phyloP scores from a whole-genome alignment of 2,329 filamentous ascomycete species.

The Coleophoma eucalyptorum region DNA sequence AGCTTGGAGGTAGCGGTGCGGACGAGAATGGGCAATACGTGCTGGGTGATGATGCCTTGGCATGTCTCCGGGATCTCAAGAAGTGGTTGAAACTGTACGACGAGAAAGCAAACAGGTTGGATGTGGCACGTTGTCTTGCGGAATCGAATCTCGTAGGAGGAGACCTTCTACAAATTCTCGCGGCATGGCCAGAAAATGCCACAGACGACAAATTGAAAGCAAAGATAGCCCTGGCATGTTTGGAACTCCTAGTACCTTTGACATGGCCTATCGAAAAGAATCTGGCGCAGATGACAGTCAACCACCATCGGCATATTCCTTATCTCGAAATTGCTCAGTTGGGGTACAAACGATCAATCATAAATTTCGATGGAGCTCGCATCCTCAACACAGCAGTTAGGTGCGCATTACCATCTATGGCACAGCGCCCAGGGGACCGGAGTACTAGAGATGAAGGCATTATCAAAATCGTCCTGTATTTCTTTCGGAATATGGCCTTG shows the following conservation, averaged over 20 bases:
- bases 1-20: conserved; percentile 81
- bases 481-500: conserved; percentile 83
- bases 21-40: conserved; percentile 81
- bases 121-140: conserved; percentile 88
- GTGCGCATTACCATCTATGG: conserved; percentile 82
- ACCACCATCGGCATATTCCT: conserved; percentile 88
- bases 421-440: conserved; percentile 70
- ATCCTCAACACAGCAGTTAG: conserved; percentile 80
- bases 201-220: conserved; percentile 72
- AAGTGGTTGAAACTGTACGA: conserved; percentile 95
- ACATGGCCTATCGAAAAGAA: conserved; percentile 91
- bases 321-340: conserved; percentile 86
- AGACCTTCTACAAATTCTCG: conserved; percentile 85
- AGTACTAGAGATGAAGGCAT: conserved; percentile 82
- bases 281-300: conserved; percentile 77
- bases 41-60: conserved; percentile 88
- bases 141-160: conserved; percentile 90
- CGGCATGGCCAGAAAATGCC: conserved; percentile 71
- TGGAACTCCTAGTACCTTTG: conserved; percentile 86
- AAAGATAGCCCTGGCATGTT: conserved; percentile 76
- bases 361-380: conserved; percentile 74
- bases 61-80: conserved; percentile 88
- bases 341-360: conserved; percentile 81
- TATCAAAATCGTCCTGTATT: conserved; percentile 84
- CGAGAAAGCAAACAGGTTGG: conserved; percentile 87